phyloP scores from a whole-genome alignment of 306 rosid species.

The Nissolia schottii region DNA sequence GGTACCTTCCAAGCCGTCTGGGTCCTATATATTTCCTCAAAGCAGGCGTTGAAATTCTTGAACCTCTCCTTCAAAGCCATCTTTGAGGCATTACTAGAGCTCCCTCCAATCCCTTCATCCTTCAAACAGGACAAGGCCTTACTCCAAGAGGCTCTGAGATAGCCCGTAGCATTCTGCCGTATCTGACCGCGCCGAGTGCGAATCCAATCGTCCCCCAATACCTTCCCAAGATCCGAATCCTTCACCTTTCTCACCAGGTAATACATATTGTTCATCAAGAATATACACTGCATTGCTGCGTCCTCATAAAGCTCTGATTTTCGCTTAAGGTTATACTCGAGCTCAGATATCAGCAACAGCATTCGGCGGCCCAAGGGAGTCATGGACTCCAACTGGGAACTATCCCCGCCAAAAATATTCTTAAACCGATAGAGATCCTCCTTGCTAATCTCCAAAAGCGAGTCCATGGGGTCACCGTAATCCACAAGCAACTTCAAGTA shows the following conservation, averaged over 20 bases:
- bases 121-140: constrained; percentile 78
- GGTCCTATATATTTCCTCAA: constrained; percentile 78
- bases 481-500: constrained; percentile 86
- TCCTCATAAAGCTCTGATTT: constrained; percentile 82
- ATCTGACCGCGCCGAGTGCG: constrained; percentile 78
- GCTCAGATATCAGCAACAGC: constrained; percentile 55
- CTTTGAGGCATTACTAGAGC: constrained; percentile 71
- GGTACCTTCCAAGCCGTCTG: constrained; percentile 98
- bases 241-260: constrained; percentile 85
- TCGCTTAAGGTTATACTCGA: constrained; percentile 72
- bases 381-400: constrained; percentile 44
- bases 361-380: constrained; percentile 59
- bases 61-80: constrained; percentile 90
- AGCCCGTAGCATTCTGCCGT: constrained; percentile 85
- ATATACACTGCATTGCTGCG: constrained; percentile 62
- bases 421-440: constrained; percentile 42
- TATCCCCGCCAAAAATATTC: constrained; percentile 38
- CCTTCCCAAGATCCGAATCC: constrained; percentile 70
- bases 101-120: constrained; percentile 92
- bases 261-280: constrained; percentile 79
- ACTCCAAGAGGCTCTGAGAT: constrained; percentile 95
- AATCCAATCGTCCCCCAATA: constrained; percentile 86
- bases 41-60: constrained; percentile 81
- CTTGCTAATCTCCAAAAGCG: constrained; percentile 50
- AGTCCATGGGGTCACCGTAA: constrained; percentile 67